phyloP scores from a whole-genome alignment of 257 asterid genomes.

The Przewalskia tangutica region DNA sequence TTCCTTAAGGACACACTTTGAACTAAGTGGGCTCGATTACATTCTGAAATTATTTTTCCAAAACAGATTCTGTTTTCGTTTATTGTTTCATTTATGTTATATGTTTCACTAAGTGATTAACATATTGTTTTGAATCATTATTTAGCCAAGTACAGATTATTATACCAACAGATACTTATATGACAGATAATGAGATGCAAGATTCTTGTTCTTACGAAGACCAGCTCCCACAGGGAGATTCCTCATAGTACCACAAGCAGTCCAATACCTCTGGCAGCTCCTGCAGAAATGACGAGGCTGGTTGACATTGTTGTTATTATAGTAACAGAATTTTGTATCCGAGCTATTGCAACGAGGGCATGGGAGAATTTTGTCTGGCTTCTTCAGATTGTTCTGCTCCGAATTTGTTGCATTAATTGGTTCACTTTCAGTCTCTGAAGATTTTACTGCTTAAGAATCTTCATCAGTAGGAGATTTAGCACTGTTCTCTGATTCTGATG shows the following conservation, averaged over 20 bases:
- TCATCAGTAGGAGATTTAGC: conserved; percentile 24
- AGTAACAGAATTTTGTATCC: conserved; percentile 91
- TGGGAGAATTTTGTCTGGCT: conserved; percentile 79
- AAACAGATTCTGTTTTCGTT: too few species aligned
- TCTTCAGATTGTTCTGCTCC: conserved; percentile 48
- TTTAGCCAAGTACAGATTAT: too few species aligned
- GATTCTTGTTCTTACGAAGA: conserved; percentile 65
- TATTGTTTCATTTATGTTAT: too few species aligned
- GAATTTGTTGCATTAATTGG: conserved; percentile 25
- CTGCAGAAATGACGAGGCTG: conserved; percentile 96
- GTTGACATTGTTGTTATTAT: conserved; percentile 71
- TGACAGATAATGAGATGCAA: conserved; percentile 43
- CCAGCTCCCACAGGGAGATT: conserved; percentile 95
- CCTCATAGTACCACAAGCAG: conserved; percentile 94
- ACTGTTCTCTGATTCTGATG: conserved; percentile 21
- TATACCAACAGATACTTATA: conserved; percentile 38
- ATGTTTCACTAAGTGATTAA: too few species aligned
- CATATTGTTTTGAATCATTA: too few species aligned
- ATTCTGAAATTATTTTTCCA: too few species aligned
- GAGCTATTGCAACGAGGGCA: conserved; percentile 92
- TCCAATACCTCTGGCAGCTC: conserved; percentile 95
- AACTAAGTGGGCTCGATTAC: too few species aligned
- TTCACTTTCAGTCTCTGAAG: conserved; percentile 26
- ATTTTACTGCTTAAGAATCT: conserved; percentile 19
- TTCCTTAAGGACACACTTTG: too few species aligned